phyloP scores from a whole-genome alignment of 140 eudicot genomes.

The Bidens hawaiensis region DNA sequence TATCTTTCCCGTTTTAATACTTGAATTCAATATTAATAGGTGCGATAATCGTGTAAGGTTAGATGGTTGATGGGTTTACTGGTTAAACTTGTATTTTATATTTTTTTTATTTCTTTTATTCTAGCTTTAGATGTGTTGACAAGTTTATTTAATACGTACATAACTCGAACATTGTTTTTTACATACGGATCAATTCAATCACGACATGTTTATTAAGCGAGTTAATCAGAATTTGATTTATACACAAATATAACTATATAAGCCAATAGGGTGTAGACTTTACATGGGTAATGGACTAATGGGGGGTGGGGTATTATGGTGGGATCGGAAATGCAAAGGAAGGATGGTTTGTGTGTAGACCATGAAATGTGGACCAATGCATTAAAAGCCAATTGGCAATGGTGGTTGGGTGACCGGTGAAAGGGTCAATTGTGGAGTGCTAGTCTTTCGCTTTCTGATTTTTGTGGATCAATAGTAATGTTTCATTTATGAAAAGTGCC shows the following conservation, averaged over 20 bases:
- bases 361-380: slow-evolving; percentile 3
- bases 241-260: background rate
- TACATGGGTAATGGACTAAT: no score
- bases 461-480: background rate
- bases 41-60: background rate
- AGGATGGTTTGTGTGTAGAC: slow-evolving; percentile 5
- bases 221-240: background rate
- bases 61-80: background rate
- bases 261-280: no score
- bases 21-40: background rate
- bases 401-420: slow-evolving; percentile 18
- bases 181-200: background rate
- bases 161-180: background rate
- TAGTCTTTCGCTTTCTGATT: slow-evolving; percentile 5
- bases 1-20: no score
- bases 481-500: background rate
- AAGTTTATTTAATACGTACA: no score
- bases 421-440: slow-evolving; percentile 23
- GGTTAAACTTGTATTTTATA: background rate
- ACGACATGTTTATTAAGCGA: background rate
- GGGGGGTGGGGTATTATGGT: slow-evolving; percentile 7
- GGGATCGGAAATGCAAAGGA: background rate
- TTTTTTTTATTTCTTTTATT: no score
- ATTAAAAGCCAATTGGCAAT: slow-evolving; percentile 16
- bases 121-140: background rate